Evolutionary conservation across 176 grass and related monocot genomes (phyloP).

Genomic region (Oryza punctata): DNA sequence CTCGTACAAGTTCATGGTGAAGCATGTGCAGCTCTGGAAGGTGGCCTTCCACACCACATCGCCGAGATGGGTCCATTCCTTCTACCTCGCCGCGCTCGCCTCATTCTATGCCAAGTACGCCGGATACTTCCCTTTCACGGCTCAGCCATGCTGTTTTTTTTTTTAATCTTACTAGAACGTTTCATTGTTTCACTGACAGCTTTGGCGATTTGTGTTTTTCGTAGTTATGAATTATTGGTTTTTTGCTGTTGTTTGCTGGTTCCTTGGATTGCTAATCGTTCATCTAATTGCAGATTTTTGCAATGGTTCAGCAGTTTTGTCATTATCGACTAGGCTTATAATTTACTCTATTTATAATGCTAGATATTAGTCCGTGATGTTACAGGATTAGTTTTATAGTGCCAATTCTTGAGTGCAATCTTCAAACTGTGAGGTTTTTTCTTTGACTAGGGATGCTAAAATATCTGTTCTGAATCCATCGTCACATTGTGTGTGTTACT

Average conservation of each 20-base stretch:
- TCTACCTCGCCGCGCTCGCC: slow-evolving; percentile 86
- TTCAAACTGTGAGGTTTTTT: slow-evolving; percentile 20
- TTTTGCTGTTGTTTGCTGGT: slow-evolving; percentile 30
- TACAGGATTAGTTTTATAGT: slow-evolving; percentile 2
- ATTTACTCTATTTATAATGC: slow-evolving; percentile 23
- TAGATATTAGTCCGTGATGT: slow-evolving; percentile 20
- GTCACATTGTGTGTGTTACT: background rate
- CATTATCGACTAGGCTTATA: slow-evolving; percentile 16
- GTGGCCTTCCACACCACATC: slow-evolving; percentile 94
- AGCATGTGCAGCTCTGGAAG: slow-evolving; percentile 99
- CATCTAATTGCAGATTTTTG: slow-evolving; percentile 25
- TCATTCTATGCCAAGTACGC: slow-evolving; percentile 96
- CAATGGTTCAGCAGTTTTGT: slow-evolving; percentile 40
- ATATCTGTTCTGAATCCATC: background rate
- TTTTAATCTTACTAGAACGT: background rate
- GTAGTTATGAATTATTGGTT: background rate
- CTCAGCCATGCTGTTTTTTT: background rate
- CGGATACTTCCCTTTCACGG: background rate
- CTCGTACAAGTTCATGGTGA: slow-evolving; percentile 99
- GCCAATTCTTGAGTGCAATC: slow-evolving; percentile 12
- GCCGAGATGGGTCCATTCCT: slow-evolving; percentile 85
- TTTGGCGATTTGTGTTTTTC: slow-evolving; percentile 5
- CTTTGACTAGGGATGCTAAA: slow-evolving; percentile 25
- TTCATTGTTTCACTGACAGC: slow-evolving; percentile 31
- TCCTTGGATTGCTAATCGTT: slow-evolving; percentile 26